These are phyloP conservation scores for Magnusiomyces tetraspermus DNA, from an alignment of 1,139 yeast species.

Conservation along the genomic window DNA sequence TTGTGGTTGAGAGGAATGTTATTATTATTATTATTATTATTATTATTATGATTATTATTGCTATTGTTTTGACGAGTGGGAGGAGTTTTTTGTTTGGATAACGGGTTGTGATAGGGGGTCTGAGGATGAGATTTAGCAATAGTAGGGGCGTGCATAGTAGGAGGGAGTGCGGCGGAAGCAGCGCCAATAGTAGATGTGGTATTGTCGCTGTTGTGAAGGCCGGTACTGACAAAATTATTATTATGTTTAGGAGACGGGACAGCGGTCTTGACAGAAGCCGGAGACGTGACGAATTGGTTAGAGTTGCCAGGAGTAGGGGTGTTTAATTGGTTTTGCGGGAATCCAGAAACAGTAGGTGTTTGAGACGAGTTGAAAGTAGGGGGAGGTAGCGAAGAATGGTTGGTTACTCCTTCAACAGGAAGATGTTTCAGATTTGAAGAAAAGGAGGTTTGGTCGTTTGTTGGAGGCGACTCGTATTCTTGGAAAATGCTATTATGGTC, in stretches of 20 bases:
- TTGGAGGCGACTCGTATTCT: slow-evolving; percentile 10
- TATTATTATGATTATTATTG: no score
- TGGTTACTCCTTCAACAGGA: background rate
- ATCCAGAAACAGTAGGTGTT: slow-evolving; percentile 9
- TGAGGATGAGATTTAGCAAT: background rate
- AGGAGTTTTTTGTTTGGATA: background rate
- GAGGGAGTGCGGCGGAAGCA: background rate
- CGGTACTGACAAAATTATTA: background rate
- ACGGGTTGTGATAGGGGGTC: background rate
- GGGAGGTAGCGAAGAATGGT: background rate
- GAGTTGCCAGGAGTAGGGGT: background rate
- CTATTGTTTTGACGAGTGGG: background rate
- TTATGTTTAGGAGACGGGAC: background rate
- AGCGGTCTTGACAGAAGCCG: slow-evolving; percentile 4
- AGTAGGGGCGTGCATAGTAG: background rate
- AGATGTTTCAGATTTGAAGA: background rate
- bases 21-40: no score
- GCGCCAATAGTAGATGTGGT: background rate
- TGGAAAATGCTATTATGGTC: slow-evolving; percentile 15
- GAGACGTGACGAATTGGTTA: background rate
- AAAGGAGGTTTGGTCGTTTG: background rate
- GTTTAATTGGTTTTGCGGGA: background rate
- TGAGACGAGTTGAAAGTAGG: slow-evolving; percentile 7
- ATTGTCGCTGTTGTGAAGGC: background rate
- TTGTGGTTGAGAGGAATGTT: no score